phyloP scores from a whole-genome alignment of 257 asterid species.

The Salvia splendens region DNA sequence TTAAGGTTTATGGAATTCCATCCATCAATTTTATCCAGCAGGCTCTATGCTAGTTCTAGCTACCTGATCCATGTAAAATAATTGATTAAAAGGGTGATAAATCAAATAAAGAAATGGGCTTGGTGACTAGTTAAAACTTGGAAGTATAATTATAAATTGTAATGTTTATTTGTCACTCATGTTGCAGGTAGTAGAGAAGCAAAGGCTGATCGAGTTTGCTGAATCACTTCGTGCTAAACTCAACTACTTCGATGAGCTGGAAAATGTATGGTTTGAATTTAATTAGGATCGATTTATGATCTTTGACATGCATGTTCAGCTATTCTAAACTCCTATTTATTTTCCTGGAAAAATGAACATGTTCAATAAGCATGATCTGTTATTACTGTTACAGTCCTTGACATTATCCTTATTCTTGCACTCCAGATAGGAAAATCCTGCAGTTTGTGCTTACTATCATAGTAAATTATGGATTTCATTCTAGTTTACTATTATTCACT shows the following conservation, averaged over 20 bases:
- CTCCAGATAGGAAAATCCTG: neutral
- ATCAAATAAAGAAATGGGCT: conserved; percentile 3
- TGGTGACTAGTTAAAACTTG: too few species aligned
- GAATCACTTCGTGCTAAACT: conserved; percentile 96
- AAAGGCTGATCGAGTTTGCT: conserved; percentile 84
- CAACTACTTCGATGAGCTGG: conserved; percentile 96
- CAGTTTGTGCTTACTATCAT: neutral
- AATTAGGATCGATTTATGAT: conserved; percentile 26
- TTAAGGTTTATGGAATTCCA: neutral
- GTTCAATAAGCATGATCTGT: conserved; percentile 17
- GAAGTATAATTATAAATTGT: too few species aligned
- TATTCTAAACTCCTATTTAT: conserved; percentile 16
- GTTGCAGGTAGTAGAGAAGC: conserved; percentile 94
- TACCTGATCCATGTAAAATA: conserved; percentile 13
- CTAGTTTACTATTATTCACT: neutral
- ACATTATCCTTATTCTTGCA: neutral
- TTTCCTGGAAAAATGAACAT: conserved; percentile 11
- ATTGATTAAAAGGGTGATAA: conserved; percentile 15
- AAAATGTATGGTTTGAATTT: conserved; percentile 83
- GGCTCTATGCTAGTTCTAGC: conserved; percentile 23
- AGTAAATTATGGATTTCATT: neutral
- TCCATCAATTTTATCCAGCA: conserved; percentile 3
- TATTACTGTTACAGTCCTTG: neutral
- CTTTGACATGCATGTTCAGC: conserved; percentile 17
- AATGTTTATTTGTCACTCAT: conserved; percentile 31